Evolutionary conservation across 305 asterid genomes (phyloP).

Genomic region (Fraxinus sp.): DNA sequence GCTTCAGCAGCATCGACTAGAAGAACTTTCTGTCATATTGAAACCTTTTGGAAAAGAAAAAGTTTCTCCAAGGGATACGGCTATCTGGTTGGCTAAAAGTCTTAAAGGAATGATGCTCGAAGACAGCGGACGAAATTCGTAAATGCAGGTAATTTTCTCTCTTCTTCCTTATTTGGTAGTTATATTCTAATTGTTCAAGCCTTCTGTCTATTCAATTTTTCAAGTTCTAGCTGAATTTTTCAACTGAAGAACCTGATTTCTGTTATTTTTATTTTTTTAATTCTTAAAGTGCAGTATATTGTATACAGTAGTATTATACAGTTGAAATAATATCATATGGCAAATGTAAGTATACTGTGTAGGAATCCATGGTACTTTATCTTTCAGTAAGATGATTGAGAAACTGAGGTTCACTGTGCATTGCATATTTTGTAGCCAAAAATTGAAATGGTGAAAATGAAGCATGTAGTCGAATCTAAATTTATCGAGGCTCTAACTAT

Average conservation of each 20-base stretch:
- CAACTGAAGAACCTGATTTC: neutral
- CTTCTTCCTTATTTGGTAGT: neutral
- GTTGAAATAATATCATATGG: neutral
- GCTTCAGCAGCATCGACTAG: conserved; percentile 82
- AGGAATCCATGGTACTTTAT: neutral
- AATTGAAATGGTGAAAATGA: neutral
- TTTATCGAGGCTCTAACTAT: neutral
- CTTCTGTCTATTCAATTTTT: neutral
- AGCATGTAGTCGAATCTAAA: neutral
- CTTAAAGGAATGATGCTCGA: conserved; percentile 97
- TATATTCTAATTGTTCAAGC: neutral
- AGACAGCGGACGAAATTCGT: conserved; percentile 56
- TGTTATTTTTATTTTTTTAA: neutral
- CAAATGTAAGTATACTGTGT: neutral
- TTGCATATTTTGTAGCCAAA: neutral
- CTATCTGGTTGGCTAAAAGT: conserved; percentile 94
- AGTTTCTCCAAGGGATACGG: conserved; percentile 99
- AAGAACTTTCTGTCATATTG: conserved; percentile 81
- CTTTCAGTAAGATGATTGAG: neutral
- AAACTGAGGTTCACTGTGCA: neutral
- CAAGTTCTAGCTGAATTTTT: neutral
- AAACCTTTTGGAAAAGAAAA: conserved; percentile 94
- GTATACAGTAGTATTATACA: neutral
- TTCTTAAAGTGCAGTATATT: neutral
- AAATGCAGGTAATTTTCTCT: conserved; percentile 7